These are phyloP conservation scores for Boletellus sp. DNA, from an alignment of 768 basidiomycete genomes.

Conservation along the genomic window DNA sequence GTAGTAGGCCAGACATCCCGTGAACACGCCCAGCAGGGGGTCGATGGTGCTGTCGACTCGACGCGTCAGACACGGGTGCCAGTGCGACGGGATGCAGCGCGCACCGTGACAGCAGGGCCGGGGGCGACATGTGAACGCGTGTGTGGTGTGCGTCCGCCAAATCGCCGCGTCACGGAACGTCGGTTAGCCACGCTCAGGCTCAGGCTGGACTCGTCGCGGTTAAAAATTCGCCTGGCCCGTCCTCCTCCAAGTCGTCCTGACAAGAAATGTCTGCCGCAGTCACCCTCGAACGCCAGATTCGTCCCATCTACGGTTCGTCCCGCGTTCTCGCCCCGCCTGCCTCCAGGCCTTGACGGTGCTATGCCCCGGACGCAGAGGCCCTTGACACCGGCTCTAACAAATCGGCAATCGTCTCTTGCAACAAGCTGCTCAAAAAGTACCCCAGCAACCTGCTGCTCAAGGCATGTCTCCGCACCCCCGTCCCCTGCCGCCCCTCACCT, in stretches of 20 bases:
- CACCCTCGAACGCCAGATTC: slow-evolving; percentile 77
- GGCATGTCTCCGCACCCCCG: slow-evolving; percentile 34
- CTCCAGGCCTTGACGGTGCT: not conserved
- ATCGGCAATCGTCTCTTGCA: slow-evolving; percentile 79
- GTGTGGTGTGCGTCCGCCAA: slow-evolving; percentile 17
- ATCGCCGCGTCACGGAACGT: slow-evolving; percentile 25
- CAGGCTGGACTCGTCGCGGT: slow-evolving; percentile 8
- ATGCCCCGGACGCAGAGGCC: slow-evolving; percentile 52
- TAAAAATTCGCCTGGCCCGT: slow-evolving; percentile 23
- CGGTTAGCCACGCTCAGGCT: slow-evolving; percentile 19
- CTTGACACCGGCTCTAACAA: slow-evolving; percentile 85
- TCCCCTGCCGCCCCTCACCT: slow-evolving; percentile 3
- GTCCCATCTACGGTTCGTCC: slow-evolving; percentile 74
- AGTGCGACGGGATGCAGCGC: slow-evolving; percentile 5
- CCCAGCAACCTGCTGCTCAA: slow-evolving; percentile 70
- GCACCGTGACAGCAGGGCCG: slow-evolving; percentile 33
- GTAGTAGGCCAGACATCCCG: slow-evolving; percentile 74
- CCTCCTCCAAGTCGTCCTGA: not conserved
- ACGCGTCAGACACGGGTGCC: slow-evolving; percentile 3
- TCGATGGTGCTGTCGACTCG: slow-evolving; percentile 59
- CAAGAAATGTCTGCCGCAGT: slow-evolving; percentile 44
- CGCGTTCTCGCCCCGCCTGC: not conserved
- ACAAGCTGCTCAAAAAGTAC: slow-evolving; percentile 85
- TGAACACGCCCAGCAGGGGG: slow-evolving; percentile 71
- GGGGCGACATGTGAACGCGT: slow-evolving; percentile 43